Percentiles rank a stretch among this genome's conserved stretches.
phyloP scores from a whole-genome alignment of 1,284 basidiomycete species.

The Ganoderma meredithae region DNA sequence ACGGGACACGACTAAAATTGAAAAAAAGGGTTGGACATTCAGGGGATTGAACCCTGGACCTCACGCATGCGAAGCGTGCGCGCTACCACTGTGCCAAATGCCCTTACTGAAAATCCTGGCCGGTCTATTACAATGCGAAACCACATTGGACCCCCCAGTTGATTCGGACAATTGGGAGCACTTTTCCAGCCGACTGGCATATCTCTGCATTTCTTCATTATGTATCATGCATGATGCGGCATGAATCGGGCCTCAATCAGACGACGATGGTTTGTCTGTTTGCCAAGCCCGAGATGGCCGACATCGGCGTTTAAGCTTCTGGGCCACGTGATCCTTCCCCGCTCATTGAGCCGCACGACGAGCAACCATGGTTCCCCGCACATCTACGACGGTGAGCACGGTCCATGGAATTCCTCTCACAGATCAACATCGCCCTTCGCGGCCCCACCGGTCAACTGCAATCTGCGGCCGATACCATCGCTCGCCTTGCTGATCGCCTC shows the following conservation, averaged over 20 bases:
- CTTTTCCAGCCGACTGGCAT: too few relatives aligned
- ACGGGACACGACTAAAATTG: too few relatives aligned
- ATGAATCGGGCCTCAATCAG: too few relatives aligned
- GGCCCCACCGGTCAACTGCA: conserved; percentile 83
- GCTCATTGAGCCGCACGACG: not conserved
- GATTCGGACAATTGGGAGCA: too few relatives aligned
- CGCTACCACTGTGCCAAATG: conserved; percentile 35
- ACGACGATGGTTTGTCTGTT: too few relatives aligned
- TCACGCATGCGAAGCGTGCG: conserved; percentile 35
- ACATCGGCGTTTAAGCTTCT: not conserved
- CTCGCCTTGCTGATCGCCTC: conserved; percentile 87
- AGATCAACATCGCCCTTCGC: conserved; percentile 82
- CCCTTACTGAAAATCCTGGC: not conserved
- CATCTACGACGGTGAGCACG: conserved; percentile 24
- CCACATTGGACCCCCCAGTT: too few relatives aligned
- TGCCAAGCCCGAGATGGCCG: not conserved
- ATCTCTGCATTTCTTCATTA: too few relatives aligned
- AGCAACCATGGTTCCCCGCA: conserved; percentile 11
- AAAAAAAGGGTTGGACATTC: conserved; percentile 20
- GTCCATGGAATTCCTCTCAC: conserved; percentile 84
- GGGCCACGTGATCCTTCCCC: not conserved
- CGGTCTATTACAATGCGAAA: too few relatives aligned
- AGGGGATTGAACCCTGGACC: conserved; percentile 33
- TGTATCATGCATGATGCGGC: too few relatives aligned
- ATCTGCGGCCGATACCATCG: conserved; percentile 85